A percentile compares a stretch with the other conserved stretches of the same genome.
These are phyloP conservation scores for Chalciporus piperatus DNA, from an alignment of 768 basidiomycete species.

Conservation along the genomic window DNA sequence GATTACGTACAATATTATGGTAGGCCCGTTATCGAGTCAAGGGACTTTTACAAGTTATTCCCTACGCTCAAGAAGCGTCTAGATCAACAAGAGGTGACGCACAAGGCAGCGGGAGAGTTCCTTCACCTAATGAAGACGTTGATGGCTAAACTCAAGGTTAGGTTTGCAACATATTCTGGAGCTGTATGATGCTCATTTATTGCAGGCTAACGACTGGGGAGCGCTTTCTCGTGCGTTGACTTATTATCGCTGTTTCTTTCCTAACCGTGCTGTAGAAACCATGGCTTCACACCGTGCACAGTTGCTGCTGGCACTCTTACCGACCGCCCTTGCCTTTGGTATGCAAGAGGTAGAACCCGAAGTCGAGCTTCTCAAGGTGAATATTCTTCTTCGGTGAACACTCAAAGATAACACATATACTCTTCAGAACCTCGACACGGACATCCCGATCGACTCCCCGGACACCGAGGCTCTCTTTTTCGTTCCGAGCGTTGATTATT, in stretches of 20 bases:
- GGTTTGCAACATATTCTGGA: neutral
- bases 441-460: constrained; percentile 33
- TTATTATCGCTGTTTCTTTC: neutral
- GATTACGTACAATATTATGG: neutral
- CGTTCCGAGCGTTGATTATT: constrained; percentile 15
- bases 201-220: constrained; percentile 61
- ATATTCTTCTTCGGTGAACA: no score
- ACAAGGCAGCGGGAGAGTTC: constrained; percentile 51
- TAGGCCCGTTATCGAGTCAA: constrained; percentile 59
- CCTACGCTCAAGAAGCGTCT: constrained; percentile 43
- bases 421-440: constrained; percentile 53
- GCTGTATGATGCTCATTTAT: neutral
- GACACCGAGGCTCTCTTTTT: constrained; percentile 41
- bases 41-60: constrained; percentile 55
- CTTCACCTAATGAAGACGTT: constrained; percentile 55
- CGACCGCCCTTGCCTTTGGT: constrained; percentile 48
- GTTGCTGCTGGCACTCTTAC: constrained; percentile 39
- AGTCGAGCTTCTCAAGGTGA: constrained; percentile 49
- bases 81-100: constrained; percentile 47
- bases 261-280: constrained; percentile 34
- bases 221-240: constrained; percentile 49
- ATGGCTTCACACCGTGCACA: constrained; percentile 46
- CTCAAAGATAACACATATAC: neutral
- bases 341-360: constrained; percentile 44
- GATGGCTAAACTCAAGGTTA: constrained; percentile 65